These are phyloP conservation scores for Dothistroma septosporum DNA, from an alignment of 2,329 filamentous ascomycete species.

Conservation along the genomic window DNA sequence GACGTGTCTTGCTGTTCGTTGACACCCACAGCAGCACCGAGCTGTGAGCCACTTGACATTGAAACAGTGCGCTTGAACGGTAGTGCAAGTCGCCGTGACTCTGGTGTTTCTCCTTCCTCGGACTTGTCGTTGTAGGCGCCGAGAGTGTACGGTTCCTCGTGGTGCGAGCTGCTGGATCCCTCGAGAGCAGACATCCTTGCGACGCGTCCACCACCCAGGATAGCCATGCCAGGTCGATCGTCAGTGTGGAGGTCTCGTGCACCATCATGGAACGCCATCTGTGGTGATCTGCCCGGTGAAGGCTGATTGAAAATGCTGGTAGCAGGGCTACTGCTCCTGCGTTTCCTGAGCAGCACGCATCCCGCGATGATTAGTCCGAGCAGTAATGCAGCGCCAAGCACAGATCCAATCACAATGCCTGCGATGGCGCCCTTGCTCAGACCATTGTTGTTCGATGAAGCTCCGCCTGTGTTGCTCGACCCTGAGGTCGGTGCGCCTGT, in stretches of 20 bases:
- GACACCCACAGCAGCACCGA: conserved; percentile 33
- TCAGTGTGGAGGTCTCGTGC: conserved; percentile 28
- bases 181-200: conserved; percentile 94
- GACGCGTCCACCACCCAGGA: conserved; percentile 81
- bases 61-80: conserved; percentile 71
- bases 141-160: conserved; percentile 32
- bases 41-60: conserved; percentile 76
- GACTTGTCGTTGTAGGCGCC: conserved; percentile 53
- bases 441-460: conserved; percentile 38
- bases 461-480: conserved; percentile 22
- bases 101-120: conserved; percentile 53
- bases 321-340: conserved; percentile 56
- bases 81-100: conserved; percentile 63
- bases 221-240: conserved; percentile 57
- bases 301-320: conserved; percentile 87
- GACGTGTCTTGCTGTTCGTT: conserved; percentile 63
- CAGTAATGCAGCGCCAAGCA: conserved; percentile 68
- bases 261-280: conserved; percentile 43
- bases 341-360: conserved; percentile 57
- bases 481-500: conserved; percentile 33
- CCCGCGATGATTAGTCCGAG: conserved; percentile 57
- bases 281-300: conserved; percentile 53
- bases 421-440: conserved; percentile 74
- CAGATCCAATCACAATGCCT: conserved; percentile 77
- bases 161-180: conserved; percentile 59